These are phyloP conservation scores for Lophium mytilinum DNA, from an alignment of 495 filamentous ascomycete genomes.

Conservation along the genomic window DNA sequence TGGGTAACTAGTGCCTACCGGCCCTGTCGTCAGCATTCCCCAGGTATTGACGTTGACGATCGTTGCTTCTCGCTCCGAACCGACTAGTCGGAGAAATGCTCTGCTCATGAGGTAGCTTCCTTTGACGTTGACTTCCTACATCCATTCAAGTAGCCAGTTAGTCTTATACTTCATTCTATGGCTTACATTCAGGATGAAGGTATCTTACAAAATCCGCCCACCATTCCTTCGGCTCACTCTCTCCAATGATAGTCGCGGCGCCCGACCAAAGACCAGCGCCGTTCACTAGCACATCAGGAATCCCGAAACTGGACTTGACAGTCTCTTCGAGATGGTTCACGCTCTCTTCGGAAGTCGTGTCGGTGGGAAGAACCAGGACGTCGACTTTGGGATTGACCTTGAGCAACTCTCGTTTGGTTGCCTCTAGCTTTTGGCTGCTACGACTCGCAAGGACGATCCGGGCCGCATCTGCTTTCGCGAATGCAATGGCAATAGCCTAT, in stretches of 20 bases:
- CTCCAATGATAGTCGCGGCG: not conserved
- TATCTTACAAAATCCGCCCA: constrained; percentile 17
- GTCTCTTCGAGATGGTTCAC: constrained; percentile 5
- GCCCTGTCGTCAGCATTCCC: no score
- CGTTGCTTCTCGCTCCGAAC: not conserved
- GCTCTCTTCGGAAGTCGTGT: constrained; percentile 5
- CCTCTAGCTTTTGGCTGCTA: not conserved
- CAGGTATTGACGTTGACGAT: constrained; percentile 9
- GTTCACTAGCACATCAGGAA: constrained; percentile 17
- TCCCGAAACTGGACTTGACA: constrained; percentile 8
- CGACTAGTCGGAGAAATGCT: no score
- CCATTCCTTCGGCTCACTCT: constrained; percentile 9
- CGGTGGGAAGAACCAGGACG: constrained; percentile 3
- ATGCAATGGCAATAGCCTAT: constrained; percentile 10
- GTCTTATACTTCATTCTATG: not conserved
- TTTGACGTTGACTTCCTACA: constrained; percentile 17
- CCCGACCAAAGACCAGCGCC: constrained; percentile 16
- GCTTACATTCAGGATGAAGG: not conserved
- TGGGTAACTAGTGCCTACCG: no score
- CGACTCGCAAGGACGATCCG: constrained; percentile 9
- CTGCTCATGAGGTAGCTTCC: constrained; percentile 13
- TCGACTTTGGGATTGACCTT: not conserved
- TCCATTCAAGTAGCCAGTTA: not conserved
- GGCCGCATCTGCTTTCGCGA: constrained; percentile 9
- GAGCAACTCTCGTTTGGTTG: constrained; percentile 4